phyloP scores from a whole-genome alignment of 2,329 filamentous ascomycete species.

The Paecilomyces niveus region DNA sequence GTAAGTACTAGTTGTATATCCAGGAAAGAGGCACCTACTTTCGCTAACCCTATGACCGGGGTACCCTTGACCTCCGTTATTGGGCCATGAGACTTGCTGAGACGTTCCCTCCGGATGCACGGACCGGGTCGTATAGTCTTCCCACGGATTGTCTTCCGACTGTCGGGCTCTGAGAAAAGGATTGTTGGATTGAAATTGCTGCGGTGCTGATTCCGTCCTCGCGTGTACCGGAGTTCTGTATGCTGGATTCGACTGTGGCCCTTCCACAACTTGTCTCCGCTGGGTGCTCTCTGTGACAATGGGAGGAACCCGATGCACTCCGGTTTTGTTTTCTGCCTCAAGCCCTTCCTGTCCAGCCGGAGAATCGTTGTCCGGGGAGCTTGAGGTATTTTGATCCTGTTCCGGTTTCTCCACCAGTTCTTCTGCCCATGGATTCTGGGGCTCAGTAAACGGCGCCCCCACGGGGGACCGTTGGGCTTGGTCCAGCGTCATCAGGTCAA shows the following conservation, averaged over 20 bases:
- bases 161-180: slow-evolving; percentile 28
- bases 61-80: slow-evolving; percentile 11
- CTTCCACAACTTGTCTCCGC: slow-evolving; percentile 13
- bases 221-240: slow-evolving; percentile 13
- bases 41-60: slow-evolving; percentile 24
- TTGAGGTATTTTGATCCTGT: slow-evolving; percentile 3
- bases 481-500: slow-evolving; percentile 31
- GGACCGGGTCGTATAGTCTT: slow-evolving; percentile 1
- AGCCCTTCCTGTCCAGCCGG: neutral
- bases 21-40: slow-evolving; percentile 15
- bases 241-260: slow-evolving; percentile 10
- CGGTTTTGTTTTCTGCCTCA: slow-evolving; percentile 4
- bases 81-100: slow-evolving; percentile 14
- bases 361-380: neutral
- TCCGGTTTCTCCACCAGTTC: slow-evolving; percentile 17
- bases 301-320: slow-evolving; percentile 12
- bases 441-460: slow-evolving; percentile 19
- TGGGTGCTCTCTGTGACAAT: slow-evolving; percentile 16
- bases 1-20: slow-evolving; percentile 9
- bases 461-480: slow-evolving; percentile 30
- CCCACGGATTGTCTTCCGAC: slow-evolving; percentile 8
- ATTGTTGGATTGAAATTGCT: slow-evolving; percentile 32
- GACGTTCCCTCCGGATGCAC: neutral
- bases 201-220: slow-evolving; percentile 9
- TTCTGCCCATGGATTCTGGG: slow-evolving; percentile 25